Conservation (phyloP, 2,329 filamentous ascomycete species). For the Colletotrichum viniferum region DNA sequence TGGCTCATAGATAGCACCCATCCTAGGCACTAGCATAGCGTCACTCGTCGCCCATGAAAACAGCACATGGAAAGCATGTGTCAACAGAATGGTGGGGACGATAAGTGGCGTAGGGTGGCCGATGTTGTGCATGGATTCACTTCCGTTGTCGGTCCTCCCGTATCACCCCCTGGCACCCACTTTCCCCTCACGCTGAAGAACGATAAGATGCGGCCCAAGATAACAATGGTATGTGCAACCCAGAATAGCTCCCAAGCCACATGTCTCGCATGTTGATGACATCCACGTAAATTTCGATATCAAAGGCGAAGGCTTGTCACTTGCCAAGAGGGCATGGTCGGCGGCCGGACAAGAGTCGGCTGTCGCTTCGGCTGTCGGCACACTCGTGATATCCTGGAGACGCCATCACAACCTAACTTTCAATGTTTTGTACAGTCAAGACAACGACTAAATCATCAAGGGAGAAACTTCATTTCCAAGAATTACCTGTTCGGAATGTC, state of each 20-base stretch:
- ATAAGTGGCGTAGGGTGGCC: background rate
- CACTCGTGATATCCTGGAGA: background rate
- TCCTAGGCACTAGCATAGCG: background rate
- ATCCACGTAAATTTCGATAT: background rate
- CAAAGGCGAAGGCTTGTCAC: background rate
- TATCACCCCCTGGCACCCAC: background rate
- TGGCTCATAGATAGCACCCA: conserved; percentile 1
- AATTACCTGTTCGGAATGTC: background rate
- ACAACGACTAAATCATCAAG: background rate
- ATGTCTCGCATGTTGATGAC: background rate
- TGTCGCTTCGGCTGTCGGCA: background rate
- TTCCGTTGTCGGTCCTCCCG: background rate
- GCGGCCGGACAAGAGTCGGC: background rate
- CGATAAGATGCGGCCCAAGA: conserved; percentile 3
- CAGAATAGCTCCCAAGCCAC: background rate
- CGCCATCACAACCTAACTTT: background rate
- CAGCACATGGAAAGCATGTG: background rate
- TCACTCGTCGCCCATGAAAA: background rate
- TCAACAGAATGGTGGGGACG: background rate
- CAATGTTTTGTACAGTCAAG: background rate
- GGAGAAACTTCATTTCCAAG: background rate
- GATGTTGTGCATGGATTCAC: background rate
- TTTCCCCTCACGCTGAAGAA: conserved; percentile 2
- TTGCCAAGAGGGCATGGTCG: background rate
- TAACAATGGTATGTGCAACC: background rate